Percentiles rank a stretch among this genome's conserved stretches.
These are phyloP conservation scores for Lasiosphaeris hirsuta DNA, from an alignment of 495 filamentous ascomycete genomes.

Conservation along the genomic window DNA sequence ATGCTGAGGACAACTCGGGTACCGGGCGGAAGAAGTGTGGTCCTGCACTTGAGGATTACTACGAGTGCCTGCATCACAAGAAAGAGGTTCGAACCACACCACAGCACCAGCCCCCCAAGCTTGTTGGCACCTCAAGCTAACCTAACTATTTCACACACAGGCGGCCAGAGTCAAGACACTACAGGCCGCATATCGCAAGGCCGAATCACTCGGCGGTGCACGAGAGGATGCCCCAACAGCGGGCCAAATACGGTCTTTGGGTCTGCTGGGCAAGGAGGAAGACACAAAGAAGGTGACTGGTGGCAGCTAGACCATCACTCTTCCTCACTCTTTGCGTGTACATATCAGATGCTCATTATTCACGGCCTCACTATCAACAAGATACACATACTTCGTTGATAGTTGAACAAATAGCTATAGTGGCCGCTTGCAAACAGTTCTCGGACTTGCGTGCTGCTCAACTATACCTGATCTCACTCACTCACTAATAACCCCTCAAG, in stretches of 20 bases:
- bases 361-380: no score
- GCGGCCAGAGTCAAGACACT: conserved; percentile 70
- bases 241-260: conserved; percentile 78
- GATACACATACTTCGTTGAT: no score
- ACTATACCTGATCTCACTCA: no score
- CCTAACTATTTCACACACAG: conserved; percentile 44
- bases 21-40: conserved; percentile 73
- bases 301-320: conserved; percentile 21
- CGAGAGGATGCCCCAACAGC: conserved; percentile 68
- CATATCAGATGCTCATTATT: no score
- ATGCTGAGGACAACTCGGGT: conserved; percentile 67
- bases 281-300: conserved; percentile 64
- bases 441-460: no score
- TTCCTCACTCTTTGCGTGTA: no score
- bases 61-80: conserved; percentile 96
- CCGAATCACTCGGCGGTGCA: conserved; percentile 64
- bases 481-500: no score
- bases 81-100: conserved; percentile 70
- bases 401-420: no score
- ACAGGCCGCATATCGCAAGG: conserved; percentile 84
- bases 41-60: conserved; percentile 91
- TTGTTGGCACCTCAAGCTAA: conserved; percentile 3
- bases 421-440: no score
- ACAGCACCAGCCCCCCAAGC: neutral
- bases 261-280: conserved; percentile 76